These are phyloP conservation scores for Citrus medica DNA, from an alignment of 345 rosid species.

Conservation along the genomic window DNA sequence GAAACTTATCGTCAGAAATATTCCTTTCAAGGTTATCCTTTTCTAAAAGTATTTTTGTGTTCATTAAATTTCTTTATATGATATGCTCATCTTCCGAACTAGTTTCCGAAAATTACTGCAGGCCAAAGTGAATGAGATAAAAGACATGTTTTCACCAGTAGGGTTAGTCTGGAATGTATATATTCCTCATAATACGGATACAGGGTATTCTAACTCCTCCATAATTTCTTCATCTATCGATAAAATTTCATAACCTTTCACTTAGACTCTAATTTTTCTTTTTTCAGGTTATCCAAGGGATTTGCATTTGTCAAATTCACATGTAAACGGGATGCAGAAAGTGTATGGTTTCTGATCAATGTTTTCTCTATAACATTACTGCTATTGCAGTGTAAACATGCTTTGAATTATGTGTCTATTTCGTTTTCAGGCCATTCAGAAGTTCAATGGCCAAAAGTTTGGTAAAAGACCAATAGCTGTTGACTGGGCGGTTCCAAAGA, in stretches of 20 bases:
- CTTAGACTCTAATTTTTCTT: not conserved
- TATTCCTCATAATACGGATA: conserved; percentile 66
- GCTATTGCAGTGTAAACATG: not conserved
- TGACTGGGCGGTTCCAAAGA: conserved; percentile 97
- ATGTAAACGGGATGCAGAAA: conserved; percentile 84
- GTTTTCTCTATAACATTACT: conserved; percentile 8
- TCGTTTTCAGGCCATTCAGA: conserved; percentile 70
- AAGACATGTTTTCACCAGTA: conserved; percentile 56
- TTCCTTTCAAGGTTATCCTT: conserved; percentile 78
- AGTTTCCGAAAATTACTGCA: conserved; percentile 30
- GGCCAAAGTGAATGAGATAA: conserved; percentile 66
- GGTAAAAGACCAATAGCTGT: conserved; percentile 82
- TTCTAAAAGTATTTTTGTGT: conserved; percentile 4
- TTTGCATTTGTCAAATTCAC: conserved; percentile 96
- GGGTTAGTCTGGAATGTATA: conserved; percentile 94
- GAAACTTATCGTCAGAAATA: conserved; percentile 87
- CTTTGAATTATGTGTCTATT: conserved; percentile 10
- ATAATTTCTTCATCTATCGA: not conserved
- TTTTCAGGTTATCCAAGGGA: conserved; percentile 79
- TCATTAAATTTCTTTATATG: conserved; percentile 5
- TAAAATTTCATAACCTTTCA: not conserved
- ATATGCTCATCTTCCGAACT: conserved; percentile 11
- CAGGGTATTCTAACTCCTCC: conserved; percentile 50
- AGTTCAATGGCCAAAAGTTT: conserved; percentile 78
- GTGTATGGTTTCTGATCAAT: conserved; percentile 38